Evolutionary conservation across 2,329 filamentous ascomycete genomes (phyloP).

Genomic region (Hirsutella thompsonii): DNA sequence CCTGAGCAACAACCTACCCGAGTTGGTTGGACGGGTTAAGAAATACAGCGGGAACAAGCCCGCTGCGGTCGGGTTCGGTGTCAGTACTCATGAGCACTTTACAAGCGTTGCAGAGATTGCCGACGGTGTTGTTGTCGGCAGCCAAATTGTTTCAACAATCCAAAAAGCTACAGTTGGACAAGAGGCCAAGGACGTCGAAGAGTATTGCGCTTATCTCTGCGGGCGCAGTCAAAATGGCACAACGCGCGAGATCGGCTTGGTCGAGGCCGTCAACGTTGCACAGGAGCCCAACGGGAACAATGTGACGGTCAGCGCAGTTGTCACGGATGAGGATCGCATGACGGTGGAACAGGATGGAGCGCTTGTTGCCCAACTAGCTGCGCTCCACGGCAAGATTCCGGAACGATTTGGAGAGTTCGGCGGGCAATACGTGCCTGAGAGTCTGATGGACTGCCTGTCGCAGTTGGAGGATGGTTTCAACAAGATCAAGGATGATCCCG

Average conservation of each 20-base stretch:
- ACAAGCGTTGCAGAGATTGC: constrained; percentile 69
- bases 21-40: constrained; percentile 75
- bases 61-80: constrained; percentile 87
- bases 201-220: constrained; percentile 66
- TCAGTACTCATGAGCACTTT: constrained; percentile 93
- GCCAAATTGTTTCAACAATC: constrained; percentile 80
- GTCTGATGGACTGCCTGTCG: constrained; percentile 89
- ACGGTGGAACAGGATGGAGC: constrained; percentile 38
- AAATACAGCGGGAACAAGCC: constrained; percentile 84
- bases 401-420: constrained; percentile 91
- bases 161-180: constrained; percentile 18
- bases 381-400: constrained; percentile 68
- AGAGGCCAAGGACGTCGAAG: constrained; percentile 57
- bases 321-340: constrained; percentile 58
- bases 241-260: constrained; percentile 55
- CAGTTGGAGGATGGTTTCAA: constrained; percentile 89
- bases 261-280: constrained; percentile 52
- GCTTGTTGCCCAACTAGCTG: constrained; percentile 72
- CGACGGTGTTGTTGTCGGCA: constrained; percentile 93
- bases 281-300: constrained; percentile 20
- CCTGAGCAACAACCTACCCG: constrained; percentile 69
- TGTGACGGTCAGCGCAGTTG: constrained; percentile 43
- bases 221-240: constrained; percentile 31
- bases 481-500: constrained; percentile 69
- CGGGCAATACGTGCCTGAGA: constrained; percentile 94